A percentile compares a stretch with the other conserved stretches of the same genome.
Conservation (phyloP, 345 rosid genomes). For the Lenwebbia sp. region DNA sequence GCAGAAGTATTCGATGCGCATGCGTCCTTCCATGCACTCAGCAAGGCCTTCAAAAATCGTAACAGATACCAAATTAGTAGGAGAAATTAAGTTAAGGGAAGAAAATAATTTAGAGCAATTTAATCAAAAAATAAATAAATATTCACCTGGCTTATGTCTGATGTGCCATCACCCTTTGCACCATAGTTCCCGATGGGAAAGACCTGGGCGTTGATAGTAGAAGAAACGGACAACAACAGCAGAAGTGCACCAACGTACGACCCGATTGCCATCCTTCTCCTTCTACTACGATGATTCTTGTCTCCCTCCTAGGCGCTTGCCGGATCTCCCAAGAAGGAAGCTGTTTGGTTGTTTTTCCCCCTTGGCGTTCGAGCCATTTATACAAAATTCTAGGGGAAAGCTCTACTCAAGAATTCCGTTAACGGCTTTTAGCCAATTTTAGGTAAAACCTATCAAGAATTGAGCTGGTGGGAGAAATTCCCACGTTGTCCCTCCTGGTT, state of each 20-base stretch:
- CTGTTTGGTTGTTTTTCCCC: neutral
- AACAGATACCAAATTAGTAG: neutral
- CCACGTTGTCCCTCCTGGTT: neutral
- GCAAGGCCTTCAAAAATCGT: conserved; percentile 8
- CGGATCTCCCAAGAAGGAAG: neutral
- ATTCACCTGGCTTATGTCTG: neutral
- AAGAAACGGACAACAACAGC: neutral
- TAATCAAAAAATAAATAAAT: neutral
- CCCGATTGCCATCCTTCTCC: neutral
- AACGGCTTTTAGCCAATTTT: neutral
- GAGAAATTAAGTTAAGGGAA: neutral
- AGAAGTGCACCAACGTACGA: neutral
- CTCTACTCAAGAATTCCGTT: neutral
- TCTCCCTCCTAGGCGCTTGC: neutral
- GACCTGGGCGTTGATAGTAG: neutral
- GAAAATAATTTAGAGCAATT: neutral
- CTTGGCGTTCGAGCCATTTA: neutral
- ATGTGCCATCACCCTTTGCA: neutral
- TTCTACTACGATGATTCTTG: neutral
- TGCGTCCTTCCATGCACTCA: conserved; percentile 31
- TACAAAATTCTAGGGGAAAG: neutral
- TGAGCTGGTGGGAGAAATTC: neutral
- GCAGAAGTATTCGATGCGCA: conserved; percentile 24
- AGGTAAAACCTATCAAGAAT: neutral
- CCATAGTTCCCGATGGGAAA: neutral